Percentiles rank a stretch among this genome's conserved stretches.
These are phyloP conservation scores for Dryas drummondii DNA, from an alignment of 306 rosid species.

Conservation along the genomic window DNA sequence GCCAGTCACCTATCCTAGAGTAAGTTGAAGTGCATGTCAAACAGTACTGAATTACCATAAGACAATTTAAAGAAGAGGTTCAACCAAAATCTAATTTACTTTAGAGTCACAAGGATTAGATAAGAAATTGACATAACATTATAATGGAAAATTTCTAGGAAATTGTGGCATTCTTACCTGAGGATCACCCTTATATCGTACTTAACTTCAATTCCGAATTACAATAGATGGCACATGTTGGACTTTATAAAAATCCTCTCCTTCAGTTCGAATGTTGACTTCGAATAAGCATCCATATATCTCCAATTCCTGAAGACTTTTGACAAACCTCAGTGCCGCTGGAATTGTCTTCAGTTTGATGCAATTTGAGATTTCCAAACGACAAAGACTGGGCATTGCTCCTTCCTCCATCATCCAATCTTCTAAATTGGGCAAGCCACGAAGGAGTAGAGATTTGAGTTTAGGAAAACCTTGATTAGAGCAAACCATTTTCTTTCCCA, in stretches of 20 bases:
- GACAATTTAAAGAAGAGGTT: too few species aligned
- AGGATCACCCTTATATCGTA: neutral
- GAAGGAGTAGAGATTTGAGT: conserved; percentile 7
- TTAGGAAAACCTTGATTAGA: conserved; percentile 43
- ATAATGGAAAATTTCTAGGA: neutral
- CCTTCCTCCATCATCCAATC: conserved; percentile 15
- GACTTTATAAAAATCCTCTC: neutral
- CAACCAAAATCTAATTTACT: too few species aligned
- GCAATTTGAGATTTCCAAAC: conserved; percentile 6
- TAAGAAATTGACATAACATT: neutral
- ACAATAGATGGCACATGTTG: neutral
- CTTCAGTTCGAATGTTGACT: neutral
- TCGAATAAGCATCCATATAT: conserved; percentile 1
- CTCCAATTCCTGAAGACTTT: conserved; percentile 11
- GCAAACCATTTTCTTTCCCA: conserved; percentile 47
- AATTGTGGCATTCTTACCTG: neutral
- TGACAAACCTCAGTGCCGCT: neutral
- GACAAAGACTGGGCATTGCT: conserved; percentile 1
- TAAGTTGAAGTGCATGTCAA: too few species aligned
- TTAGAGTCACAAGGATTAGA: neutral
- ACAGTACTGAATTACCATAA: too few species aligned
- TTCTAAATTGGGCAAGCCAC: conserved; percentile 12
- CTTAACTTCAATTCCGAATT: neutral
- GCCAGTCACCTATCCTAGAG: too few species aligned
- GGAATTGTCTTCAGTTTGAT: conserved; percentile 10